Evolutionary conservation across 352 stramenopile genomes (phyloP).

Genomic region (Phytophthora hibernalis): DNA sequence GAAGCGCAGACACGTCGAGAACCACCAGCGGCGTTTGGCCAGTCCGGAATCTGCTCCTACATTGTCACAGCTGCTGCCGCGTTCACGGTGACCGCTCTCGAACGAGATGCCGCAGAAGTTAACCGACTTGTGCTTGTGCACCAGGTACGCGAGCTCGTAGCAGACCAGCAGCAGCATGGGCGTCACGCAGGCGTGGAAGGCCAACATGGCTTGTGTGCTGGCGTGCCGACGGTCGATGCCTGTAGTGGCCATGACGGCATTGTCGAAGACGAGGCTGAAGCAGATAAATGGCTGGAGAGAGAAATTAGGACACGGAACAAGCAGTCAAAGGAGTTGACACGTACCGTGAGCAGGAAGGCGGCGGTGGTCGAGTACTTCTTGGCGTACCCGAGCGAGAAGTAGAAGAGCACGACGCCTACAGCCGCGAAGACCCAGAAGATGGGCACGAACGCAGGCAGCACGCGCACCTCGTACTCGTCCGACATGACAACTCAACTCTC

Average conservation of each 20-base stretch:
- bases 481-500: slow-evolving; percentile 1
- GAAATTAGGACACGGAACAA: not conserved
- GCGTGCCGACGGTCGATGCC: slow-evolving; percentile 64
- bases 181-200: slow-evolving; percentile 84
- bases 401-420: slow-evolving; percentile 69
- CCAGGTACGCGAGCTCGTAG: slow-evolving; percentile 91
- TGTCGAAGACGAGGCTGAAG: slow-evolving; percentile 82
- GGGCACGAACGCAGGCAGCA: slow-evolving; percentile 55
- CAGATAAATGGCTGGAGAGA: slow-evolving; percentile 78
- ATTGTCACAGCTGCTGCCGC: slow-evolving; percentile 37
- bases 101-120: slow-evolving; percentile 93
- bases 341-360: slow-evolving; percentile 80
- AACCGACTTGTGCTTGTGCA: slow-evolving; percentile 91
- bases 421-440: slow-evolving; percentile 81
- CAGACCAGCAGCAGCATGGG: slow-evolving; percentile 88
- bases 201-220: slow-evolving; percentile 76
- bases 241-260: slow-evolving; percentile 81
- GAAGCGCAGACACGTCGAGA: slow-evolving; percentile 73
- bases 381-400: slow-evolving; percentile 76
- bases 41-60: slow-evolving; percentile 28
- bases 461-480: slow-evolving; percentile 46
- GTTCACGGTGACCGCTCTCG: slow-evolving; percentile 68
- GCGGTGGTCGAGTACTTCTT: slow-evolving; percentile 77
- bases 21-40: slow-evolving; percentile 28
- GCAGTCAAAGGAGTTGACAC: slow-evolving; percentile 12